Evolutionary conservation across 2,329 filamentous ascomycete genomes (phyloP).

Genomic region (Hirsutella rhossiliensis): DNA sequence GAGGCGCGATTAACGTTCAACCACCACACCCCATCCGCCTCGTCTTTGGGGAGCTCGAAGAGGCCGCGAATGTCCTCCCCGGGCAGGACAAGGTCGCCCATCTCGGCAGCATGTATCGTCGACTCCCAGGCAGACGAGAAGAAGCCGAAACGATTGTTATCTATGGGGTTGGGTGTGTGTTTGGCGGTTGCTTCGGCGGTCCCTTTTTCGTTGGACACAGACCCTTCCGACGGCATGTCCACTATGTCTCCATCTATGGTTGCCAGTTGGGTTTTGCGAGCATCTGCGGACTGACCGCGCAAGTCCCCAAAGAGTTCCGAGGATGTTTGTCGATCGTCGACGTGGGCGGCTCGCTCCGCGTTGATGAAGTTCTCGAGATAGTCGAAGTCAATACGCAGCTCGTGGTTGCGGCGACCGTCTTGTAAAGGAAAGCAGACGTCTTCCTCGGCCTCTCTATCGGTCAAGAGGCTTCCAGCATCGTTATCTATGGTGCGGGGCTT

Average conservation of each 20-base stretch:
- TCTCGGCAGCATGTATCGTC: conserved; percentile 79
- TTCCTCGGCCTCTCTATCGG: conserved; percentile 64
- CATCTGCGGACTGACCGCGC: conserved; percentile 13
- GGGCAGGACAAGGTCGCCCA: conserved; percentile 78
- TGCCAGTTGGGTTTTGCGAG: conserved; percentile 24
- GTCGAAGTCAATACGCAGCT: conserved; percentile 82
- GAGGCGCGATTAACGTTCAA: conserved; percentile 85
- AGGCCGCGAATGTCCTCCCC: conserved; percentile 83
- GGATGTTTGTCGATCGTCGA: conserved; percentile 35
- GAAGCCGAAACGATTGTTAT: conserved; percentile 82
- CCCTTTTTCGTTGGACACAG: conserved; percentile 34
- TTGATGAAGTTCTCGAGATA: conserved; percentile 86
- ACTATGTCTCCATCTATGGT: conserved; percentile 47
- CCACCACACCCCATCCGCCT: conserved; percentile 88
- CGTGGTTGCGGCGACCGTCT: conserved; percentile 53
- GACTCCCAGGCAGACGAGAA: conserved; percentile 93
- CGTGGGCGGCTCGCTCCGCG: conserved; percentile 37
- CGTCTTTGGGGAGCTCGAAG: conserved; percentile 55
- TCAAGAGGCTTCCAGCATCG: conserved; percentile 48
- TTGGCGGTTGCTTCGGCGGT: conserved; percentile 24
- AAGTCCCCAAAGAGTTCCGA: conserved; percentile 19
- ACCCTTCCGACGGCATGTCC: conserved; percentile 36
- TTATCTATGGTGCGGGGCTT: conserved; percentile 48
- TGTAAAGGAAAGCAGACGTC: conserved; percentile 83
- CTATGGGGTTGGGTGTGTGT: conserved; percentile 27